Base-by-base conservation (phyloP, 805 yeast species). In the Cyberlindnera lachancei region DNA sequence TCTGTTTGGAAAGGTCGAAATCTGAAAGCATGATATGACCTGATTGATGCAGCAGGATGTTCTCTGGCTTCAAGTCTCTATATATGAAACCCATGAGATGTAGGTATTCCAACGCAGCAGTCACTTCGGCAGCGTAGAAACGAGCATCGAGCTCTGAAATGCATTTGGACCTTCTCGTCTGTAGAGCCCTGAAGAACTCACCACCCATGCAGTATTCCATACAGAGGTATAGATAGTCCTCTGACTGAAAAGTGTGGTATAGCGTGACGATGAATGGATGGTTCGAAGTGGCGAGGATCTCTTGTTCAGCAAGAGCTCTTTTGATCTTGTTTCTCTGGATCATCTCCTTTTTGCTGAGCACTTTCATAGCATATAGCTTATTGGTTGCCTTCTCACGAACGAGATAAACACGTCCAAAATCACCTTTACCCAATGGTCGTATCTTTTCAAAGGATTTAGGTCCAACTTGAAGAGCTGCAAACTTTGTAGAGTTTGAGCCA, bases 161-260 rank as follows among this genome's bases (percentile, higher is more conserved):
- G 44, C 94, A 83, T 53, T 87, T 85, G 34, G 86, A 75, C 40
- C 76, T 79, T 39, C 96, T 68, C 0, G 96, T 87, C 58, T 92
- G 98, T 33, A 92, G 61, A 0, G 97, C 98, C 38, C 97, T 66
- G 65, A 92, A 92, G 50, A 92, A 92, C 59, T 94, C 98, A 28
- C 99, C 99, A 19, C 99, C 99, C 87, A 92, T 86, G 53, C 99
- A 92, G 51, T 90, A 92, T 55, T 92, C 99, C 95, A 94, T 90
- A 59, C 99, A 92, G 25, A 92, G 70, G 47, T 87, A 92, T 9
- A 92, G 59, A 51, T 83, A 77, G 47, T 88, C 96, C 38, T 85
- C 92, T 4, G 95, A 81, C 59, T 92, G 98, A 63, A 92, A 92
- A 0, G 96, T 87, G 57, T 92, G 99, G 52, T 92, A 90, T 17